phyloP scores from a whole-genome alignment of 768 basidiomycete genomes.

The Mrakia gelida region DNA sequence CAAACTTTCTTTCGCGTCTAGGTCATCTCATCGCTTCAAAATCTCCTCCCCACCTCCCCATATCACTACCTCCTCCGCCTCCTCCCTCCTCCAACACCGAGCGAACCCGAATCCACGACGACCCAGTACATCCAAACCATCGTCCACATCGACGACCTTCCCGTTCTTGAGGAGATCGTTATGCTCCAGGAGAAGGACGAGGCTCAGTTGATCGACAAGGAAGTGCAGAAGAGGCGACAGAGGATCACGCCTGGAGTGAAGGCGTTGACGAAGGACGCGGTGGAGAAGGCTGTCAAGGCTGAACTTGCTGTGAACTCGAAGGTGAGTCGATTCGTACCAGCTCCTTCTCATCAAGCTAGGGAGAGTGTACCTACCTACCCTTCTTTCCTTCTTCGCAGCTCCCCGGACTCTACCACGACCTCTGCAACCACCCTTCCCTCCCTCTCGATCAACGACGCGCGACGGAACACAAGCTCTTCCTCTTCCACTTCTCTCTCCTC shows the following conservation, averaged over 20 bases:
- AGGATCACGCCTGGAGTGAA: slow-evolving; percentile 56
- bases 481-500: slow-evolving; percentile 57
- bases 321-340: neutral
- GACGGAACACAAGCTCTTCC: slow-evolving; percentile 69
- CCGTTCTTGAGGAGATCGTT: slow-evolving; percentile 67
- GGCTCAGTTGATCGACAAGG: slow-evolving; percentile 54
- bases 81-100: slow-evolving; percentile 67
- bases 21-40: slow-evolving; percentile 63
- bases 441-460: slow-evolving; percentile 71
- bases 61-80: slow-evolving; percentile 59
- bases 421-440: slow-evolving; percentile 75
- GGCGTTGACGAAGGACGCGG: slow-evolving; percentile 38
- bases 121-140: slow-evolving; percentile 55
- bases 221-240: slow-evolving; percentile 71
- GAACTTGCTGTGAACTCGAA: slow-evolving; percentile 33
- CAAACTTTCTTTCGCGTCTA: neutral
- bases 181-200: slow-evolving; percentile 62
- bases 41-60: slow-evolving; percentile 70
- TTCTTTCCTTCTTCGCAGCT: slow-evolving; percentile 49
- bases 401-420: slow-evolving; percentile 66
- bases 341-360: neutral
- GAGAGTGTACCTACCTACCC: neutral
- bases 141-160: slow-evolving; percentile 65
- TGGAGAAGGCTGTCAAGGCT: slow-evolving; percentile 38
- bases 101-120: slow-evolving; percentile 63